Evolutionary conservation across 352 stramenopile species (phyloP).

Genomic region (Blastocystis sp.): DNA sequence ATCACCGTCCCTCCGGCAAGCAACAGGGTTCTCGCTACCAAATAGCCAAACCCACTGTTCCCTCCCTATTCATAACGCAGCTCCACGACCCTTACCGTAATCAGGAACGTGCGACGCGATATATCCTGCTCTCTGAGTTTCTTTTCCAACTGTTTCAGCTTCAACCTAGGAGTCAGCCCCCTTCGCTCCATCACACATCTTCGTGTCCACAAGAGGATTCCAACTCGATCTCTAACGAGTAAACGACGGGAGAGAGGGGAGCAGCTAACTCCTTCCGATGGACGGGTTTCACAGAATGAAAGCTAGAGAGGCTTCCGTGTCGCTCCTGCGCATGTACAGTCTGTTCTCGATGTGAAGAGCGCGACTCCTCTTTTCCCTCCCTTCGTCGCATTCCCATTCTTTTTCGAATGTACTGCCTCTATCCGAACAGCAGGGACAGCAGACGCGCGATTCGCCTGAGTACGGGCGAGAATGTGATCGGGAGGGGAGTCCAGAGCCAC

Average conservation of each 20-base stretch:
- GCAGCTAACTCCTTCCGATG: too few species aligned
- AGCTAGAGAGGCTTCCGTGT: too few species aligned
- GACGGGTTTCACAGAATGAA: not conserved
- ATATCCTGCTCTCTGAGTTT: conserved; percentile 39
- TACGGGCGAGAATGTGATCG: conserved; percentile 40
- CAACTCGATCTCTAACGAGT: too few species aligned
- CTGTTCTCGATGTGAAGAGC: too few species aligned
- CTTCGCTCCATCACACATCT: too few species aligned
- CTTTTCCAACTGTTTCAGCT: not conserved
- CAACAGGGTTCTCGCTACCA: conserved; percentile 14
- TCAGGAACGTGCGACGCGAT: conserved; percentile 41
- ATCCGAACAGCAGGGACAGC: not conserved
- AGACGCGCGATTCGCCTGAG: conserved; percentile 6
- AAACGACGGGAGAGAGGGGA: too few species aligned
- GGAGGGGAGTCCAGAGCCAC: not conserved
- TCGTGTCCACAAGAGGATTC: too few species aligned
- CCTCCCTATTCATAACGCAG: conserved; percentile 13
- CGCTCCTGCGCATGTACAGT: too few species aligned
- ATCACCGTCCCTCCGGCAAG: conserved; percentile 7
- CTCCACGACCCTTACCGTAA: not conserved
- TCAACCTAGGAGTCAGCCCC: not conserved
- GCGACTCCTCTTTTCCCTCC: conserved; percentile 33
- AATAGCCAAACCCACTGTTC: conserved; percentile 64
- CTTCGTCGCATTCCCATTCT: not conserved
- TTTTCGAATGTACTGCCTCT: conserved; percentile 11